phyloP scores from a whole-genome alignment of 495 filamentous ascomycete species.

The Tuber borchii region DNA sequence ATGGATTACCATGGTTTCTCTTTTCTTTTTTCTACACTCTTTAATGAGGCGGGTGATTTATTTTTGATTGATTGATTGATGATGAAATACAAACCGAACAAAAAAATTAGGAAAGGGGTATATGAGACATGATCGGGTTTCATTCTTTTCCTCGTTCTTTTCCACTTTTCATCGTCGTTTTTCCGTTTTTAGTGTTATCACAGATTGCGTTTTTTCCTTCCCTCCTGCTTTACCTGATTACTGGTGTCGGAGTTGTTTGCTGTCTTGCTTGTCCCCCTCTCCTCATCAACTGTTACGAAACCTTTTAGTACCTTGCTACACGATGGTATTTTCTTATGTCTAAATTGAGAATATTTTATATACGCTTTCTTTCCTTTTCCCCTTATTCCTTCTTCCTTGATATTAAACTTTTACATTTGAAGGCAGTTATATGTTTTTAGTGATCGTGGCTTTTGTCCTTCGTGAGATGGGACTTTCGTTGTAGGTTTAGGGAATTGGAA shows the following conservation, averaged over 20 bases:
- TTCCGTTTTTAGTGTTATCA: background rate
- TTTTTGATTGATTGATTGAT: background rate
- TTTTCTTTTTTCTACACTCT: conserved; percentile 1
- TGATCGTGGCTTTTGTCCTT: background rate
- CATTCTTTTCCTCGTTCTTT: conserved; percentile 4
- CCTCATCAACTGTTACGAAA: background rate
- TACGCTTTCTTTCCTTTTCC: conserved; percentile 13
- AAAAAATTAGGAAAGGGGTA: background rate
- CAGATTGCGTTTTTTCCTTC: background rate
- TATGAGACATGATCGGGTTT: background rate
- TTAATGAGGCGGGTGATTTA: background rate
- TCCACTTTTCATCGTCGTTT: background rate
- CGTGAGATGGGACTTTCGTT: background rate
- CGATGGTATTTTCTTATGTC: conserved; percentile 2
- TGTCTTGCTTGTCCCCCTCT: background rate
- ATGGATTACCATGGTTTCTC: background rate
- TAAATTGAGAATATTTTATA: conserved; percentile 4
- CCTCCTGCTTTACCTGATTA: background rate
- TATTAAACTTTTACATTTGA: background rate
- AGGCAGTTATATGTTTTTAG: background rate
- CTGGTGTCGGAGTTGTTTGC: background rate
- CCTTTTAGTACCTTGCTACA: conserved; percentile 1
- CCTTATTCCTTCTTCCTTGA: conserved; percentile 15
- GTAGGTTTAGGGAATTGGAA: background rate
- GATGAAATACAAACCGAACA: background rate